These are phyloP conservation scores for Medicago lupulina DNA, from an alignment of 306 rosid genomes.

Conservation along the genomic window DNA sequence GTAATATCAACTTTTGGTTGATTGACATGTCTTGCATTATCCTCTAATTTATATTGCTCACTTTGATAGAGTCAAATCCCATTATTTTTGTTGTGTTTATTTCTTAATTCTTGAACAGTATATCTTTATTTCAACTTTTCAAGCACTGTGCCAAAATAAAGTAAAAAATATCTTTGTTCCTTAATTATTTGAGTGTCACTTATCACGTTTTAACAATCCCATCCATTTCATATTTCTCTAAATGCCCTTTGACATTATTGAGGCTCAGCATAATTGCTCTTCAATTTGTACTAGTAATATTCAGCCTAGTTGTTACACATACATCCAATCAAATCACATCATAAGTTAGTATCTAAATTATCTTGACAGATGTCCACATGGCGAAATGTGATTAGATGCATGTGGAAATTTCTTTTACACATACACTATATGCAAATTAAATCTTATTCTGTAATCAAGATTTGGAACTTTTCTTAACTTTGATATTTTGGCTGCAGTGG, in stretches of 20 bases:
- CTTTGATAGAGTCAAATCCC: neutral
- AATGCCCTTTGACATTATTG: neutral
- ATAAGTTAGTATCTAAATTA: neutral
- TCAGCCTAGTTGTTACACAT: neutral
- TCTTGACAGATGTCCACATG: neutral
- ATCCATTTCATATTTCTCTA: neutral
- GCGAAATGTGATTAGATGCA: neutral
- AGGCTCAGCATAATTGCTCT: neutral
- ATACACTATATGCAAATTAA: neutral
- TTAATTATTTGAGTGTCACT: neutral
- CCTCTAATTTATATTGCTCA: neutral
- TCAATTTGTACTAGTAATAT: neutral
- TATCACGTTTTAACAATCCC: neutral
- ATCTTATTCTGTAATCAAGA: neutral
- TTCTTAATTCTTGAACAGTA: neutral
- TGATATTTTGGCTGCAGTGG: conserved; percentile 62
- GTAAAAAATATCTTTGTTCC: neutral
- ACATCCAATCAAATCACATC: neutral
- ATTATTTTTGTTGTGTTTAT: neutral
- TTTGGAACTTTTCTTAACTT: neutral
- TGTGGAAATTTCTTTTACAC: neutral
- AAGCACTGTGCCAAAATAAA: neutral
- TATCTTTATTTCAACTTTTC: neutral
- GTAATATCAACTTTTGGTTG: neutral
- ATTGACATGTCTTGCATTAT: neutral